Percentiles rank a stretch among this genome's conserved stretches.
phyloP scores from a whole-genome alignment of 2,329 filamentous ascomycete species.

The Metarhizium sp. region DNA sequence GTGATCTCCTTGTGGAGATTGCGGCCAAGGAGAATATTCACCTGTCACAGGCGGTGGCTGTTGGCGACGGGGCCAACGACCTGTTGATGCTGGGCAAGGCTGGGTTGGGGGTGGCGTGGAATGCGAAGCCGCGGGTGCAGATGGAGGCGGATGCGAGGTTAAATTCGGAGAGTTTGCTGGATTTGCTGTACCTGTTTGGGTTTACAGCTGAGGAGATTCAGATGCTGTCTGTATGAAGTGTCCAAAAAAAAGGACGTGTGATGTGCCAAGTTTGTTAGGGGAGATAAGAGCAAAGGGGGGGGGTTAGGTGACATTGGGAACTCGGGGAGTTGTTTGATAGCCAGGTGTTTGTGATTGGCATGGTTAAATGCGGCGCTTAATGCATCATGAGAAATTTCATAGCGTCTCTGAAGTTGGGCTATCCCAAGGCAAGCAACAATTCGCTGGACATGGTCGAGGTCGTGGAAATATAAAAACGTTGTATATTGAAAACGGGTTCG shows the following conservation, averaged over 20 bases:
- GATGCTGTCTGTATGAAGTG: conserved; percentile 11
- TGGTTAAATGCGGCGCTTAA: neutral
- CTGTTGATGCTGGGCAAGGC: conserved; percentile 69
- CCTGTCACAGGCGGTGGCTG: conserved; percentile 58
- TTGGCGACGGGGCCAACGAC: conserved; percentile 79
- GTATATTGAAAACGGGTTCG: no score
- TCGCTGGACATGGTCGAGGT: no score
- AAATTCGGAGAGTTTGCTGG: conserved; percentile 61
- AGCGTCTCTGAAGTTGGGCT: no score
- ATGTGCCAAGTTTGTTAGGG: no score
- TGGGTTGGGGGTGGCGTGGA: conserved; percentile 72
- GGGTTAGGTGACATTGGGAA: neutral
- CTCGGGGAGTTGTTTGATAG: neutral
- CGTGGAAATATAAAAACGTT: no score
- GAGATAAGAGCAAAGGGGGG: no score
- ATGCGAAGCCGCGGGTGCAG: conserved; percentile 76
- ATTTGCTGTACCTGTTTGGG: conserved; percentile 67
- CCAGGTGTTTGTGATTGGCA: neutral
- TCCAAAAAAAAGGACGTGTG: neutral
- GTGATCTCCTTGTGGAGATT: conserved; percentile 61
- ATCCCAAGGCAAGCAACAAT: no score
- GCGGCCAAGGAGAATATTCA: conserved; percentile 57
- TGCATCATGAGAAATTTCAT: neutral
- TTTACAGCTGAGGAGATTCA: conserved; percentile 53
- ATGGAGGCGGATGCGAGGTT: conserved; percentile 63